phyloP scores from a whole-genome alignment of 805 yeast genomes.

The Diddensiella caesifluorescens region DNA sequence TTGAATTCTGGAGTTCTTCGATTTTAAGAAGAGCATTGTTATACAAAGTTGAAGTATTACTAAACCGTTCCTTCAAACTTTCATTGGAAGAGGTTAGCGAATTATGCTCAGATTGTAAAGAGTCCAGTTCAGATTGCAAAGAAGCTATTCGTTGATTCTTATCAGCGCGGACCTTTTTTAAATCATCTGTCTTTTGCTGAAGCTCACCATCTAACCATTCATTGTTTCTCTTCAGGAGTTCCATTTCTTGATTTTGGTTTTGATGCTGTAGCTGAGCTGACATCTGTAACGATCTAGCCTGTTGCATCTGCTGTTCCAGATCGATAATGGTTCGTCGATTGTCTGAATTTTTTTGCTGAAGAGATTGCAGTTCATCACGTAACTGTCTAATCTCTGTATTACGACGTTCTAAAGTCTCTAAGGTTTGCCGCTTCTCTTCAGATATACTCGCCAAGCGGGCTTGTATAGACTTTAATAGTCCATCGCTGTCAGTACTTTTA shows the following conservation, averaged over 20 bases:
- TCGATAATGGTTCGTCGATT: slow-evolving; percentile 40
- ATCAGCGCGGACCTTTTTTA: slow-evolving; percentile 29
- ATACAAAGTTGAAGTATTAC: slow-evolving; percentile 36
- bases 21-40: slow-evolving; percentile 43
- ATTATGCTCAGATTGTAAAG: slow-evolving; percentile 31
- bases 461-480: slow-evolving; percentile 14
- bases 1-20: slow-evolving; percentile 43
- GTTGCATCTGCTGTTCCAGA: slow-evolving; percentile 36
- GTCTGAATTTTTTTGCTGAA: slow-evolving; percentile 34
- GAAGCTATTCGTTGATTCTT: slow-evolving; percentile 31
- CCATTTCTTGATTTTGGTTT: slow-evolving; percentile 39
- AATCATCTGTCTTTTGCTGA: slow-evolving; percentile 31
- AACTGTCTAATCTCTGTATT: slow-evolving; percentile 28
- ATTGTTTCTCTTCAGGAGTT: slow-evolving; percentile 37
- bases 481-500: slow-evolving; percentile 8
- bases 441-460: slow-evolving; percentile 19
- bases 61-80: slow-evolving; percentile 33
- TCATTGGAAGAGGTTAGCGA: slow-evolving; percentile 30
- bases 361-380: slow-evolving; percentile 36
- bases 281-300: slow-evolving; percentile 27
- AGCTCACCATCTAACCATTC: slow-evolving; percentile 41
- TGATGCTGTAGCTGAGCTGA: slow-evolving; percentile 35
- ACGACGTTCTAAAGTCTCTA: slow-evolving; percentile 29
- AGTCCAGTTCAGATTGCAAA: slow-evolving; percentile 36
- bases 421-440: slow-evolving; percentile 26